A percentile compares a stretch with the other conserved stretches of the same genome.
phyloP scores from a whole-genome alignment of 768 basidiomycete genomes.

The Rhizopogon sp. region DNA sequence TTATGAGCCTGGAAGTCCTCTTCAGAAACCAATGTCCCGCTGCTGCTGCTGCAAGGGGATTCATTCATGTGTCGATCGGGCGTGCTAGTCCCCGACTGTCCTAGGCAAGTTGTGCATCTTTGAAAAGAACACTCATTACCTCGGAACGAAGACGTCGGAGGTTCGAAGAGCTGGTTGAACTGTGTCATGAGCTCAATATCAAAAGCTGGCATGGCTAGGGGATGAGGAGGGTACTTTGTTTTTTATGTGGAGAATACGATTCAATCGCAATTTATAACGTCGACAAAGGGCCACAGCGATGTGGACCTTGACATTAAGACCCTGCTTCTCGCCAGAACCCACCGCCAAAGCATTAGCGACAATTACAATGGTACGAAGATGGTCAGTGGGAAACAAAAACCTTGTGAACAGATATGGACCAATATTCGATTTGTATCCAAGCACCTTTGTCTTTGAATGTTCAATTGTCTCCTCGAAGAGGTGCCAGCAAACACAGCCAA shows the following conservation, averaged over 20 bases:
- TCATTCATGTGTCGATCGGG: not conserved
- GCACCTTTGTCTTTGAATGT: too few relatives aligned
- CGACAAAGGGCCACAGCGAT: not conserved
- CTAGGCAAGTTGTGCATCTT: not conserved
- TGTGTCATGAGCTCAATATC: not conserved
- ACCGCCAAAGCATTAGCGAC: not conserved
- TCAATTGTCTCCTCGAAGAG: too few relatives aligned
- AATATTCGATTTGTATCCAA: not conserved
- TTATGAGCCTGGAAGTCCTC: not conserved
- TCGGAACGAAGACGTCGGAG: not conserved
- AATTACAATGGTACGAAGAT: not conserved
- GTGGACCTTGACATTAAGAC: not conserved
- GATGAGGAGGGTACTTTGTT: not conserved
- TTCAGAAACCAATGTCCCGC: constrained; percentile 3
- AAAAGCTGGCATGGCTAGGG: not conserved
- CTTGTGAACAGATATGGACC: not conserved
- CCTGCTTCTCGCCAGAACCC: not conserved
- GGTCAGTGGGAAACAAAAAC: not conserved
- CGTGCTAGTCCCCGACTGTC: not conserved
- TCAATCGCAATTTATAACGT: not conserved
- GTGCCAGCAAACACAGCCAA: too few relatives aligned
- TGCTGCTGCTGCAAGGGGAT: constrained; percentile 4
- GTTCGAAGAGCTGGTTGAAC: not conserved
- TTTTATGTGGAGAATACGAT: not conserved
- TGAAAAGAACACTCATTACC: not conserved